phyloP scores from a whole-genome alignment of 225 moss, liverwort and hornwort genomes.

The Marchantia polymorpha region DNA sequence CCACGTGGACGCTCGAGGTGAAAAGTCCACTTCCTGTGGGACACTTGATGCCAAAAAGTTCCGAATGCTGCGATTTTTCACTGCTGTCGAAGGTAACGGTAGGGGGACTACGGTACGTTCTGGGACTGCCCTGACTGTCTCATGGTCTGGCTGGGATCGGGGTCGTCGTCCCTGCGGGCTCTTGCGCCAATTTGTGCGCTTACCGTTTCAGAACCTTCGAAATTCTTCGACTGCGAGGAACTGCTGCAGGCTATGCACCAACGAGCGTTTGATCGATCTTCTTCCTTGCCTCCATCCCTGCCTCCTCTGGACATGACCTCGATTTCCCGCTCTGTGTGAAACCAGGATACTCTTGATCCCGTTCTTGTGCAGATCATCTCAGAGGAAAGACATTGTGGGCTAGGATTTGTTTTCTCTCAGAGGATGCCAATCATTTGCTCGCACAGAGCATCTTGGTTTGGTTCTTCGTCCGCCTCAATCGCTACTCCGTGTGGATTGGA shows the following conservation, averaged over 20 bases:
- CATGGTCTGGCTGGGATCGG: no score
- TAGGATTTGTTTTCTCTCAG: background rate
- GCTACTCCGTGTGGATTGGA: no score
- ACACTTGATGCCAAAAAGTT: background rate
- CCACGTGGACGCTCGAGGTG: constrained; percentile 10
- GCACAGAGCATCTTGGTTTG: background rate
- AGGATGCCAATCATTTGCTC: constrained; percentile 5
- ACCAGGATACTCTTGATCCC: background rate
- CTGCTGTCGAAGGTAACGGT: background rate
- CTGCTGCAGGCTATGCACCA: background rate
- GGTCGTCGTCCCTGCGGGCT: no score
- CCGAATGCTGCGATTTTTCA: background rate
- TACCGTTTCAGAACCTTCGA: no score
- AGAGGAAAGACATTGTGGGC: background rate
- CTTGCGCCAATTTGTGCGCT: no score
- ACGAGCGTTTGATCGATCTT: background rate
- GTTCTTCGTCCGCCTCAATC: background rate
- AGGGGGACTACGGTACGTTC: background rate
- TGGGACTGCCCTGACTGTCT: no score
- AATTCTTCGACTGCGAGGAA: no score
- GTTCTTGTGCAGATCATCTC: background rate
- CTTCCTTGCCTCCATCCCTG: background rate
- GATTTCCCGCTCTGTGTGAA: no score
- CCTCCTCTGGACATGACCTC: background rate
- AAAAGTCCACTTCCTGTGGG: background rate